These are phyloP conservation scores for Furcasterigmium furcatum DNA, from an alignment of 2,329 filamentous ascomycete species.

Conservation along the genomic window DNA sequence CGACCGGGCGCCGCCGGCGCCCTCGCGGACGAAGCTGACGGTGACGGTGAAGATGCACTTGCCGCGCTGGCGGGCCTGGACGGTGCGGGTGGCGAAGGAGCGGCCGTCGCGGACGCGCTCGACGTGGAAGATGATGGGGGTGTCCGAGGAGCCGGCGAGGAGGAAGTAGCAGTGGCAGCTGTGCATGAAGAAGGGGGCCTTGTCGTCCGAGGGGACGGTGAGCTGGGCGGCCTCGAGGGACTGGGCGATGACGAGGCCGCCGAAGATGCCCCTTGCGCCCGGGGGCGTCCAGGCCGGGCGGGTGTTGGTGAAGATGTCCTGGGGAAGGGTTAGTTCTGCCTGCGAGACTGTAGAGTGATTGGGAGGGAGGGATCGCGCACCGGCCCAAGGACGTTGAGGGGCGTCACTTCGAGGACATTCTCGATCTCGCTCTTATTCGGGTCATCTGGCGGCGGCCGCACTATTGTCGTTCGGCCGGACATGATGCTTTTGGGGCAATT, in stretches of 20 bases:
- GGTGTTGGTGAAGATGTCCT: slow-evolving; percentile 95
- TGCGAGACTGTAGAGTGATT: no score
- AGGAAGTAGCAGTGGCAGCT: slow-evolving; percentile 99
- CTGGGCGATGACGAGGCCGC: slow-evolving; percentile 90
- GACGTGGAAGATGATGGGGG: slow-evolving; percentile 92
- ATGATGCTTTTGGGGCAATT: no score
- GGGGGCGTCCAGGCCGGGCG: slow-evolving; percentile 89
- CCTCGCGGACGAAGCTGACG: slow-evolving; percentile 77
- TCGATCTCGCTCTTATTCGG: slow-evolving; percentile 76
- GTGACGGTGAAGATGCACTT: slow-evolving; percentile 94
- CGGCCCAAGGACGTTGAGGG: slow-evolving; percentile 71
- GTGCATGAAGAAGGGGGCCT: slow-evolving; percentile 68
- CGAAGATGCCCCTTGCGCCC: slow-evolving; percentile 89
- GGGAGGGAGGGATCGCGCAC: slow-evolving; percentile 39
- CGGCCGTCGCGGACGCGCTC: slow-evolving; percentile 89
- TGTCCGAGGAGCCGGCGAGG: slow-evolving; percentile 77
- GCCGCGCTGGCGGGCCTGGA: slow-evolving; percentile 89
- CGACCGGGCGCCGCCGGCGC: slow-evolving; percentile 44
- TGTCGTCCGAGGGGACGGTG: slow-evolving; percentile 65
- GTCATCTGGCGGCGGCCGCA: slow-evolving; percentile 72
- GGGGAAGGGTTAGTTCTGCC: not conserved
- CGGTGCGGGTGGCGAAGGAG: slow-evolving; percentile 87
- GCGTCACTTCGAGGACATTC: slow-evolving; percentile 83
- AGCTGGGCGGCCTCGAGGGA: slow-evolving; percentile 82
- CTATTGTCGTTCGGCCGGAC: slow-evolving; percentile 51